phyloP scores from a whole-genome alignment of 345 rosid species.

The Linum usitatissimum region DNA sequence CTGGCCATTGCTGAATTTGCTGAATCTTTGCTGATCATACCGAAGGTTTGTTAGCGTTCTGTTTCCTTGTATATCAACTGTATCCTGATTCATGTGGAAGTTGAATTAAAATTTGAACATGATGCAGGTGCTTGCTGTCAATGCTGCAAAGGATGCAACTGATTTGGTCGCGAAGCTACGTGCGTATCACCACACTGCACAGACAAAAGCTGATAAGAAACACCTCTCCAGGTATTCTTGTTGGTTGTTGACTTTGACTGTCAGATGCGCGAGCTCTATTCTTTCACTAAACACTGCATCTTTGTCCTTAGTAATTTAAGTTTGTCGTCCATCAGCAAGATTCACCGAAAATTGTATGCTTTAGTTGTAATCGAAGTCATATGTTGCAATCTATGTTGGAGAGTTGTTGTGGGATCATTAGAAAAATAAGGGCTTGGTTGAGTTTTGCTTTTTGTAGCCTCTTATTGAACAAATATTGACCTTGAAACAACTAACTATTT shows the following conservation, averaged over 20 bases:
- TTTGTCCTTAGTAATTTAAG: not conserved
- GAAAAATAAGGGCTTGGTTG: no score
- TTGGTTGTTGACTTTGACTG: not conserved
- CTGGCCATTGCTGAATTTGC: conserved; percentile 95
- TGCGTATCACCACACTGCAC: conserved; percentile 92
- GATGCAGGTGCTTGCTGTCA: conserved; percentile 82
- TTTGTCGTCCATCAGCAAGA: not conserved
- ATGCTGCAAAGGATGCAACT: conserved; percentile 93
- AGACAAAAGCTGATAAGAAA: conserved; percentile 88
- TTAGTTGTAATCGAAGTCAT: not conserved
- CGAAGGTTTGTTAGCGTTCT: conserved; percentile 41
- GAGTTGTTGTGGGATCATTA: no score
- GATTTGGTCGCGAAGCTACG: conserved; percentile 90
- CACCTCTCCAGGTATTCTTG: conserved; percentile 63
- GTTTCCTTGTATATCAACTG: not conserved
- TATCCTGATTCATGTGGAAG: not conserved
- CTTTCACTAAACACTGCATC: not conserved
- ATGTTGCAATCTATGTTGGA: no score
- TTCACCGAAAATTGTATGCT: not conserved
- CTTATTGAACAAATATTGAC: not conserved
- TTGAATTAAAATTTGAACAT: not conserved
- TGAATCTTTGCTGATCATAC: conserved; percentile 71
- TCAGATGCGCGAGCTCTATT: not conserved
- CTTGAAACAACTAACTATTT: conserved; percentile 14
- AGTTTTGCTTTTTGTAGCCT: not conserved